Conservation (phyloP, 768 basidiomycete species). For the Pholiota molesta region DNA sequence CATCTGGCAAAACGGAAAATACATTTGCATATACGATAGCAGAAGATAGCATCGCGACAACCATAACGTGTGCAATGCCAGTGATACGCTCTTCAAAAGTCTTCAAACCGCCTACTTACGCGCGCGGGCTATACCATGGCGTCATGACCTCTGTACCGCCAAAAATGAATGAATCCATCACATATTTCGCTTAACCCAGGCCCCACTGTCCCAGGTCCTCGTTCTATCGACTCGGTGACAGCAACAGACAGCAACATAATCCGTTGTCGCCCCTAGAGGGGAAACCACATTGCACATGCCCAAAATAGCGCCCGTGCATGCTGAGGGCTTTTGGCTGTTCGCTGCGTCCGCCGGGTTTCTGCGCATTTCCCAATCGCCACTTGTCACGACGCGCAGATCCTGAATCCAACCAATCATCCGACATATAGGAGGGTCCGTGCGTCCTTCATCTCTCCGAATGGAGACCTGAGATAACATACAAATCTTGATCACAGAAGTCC, state of each 20-base stretch:
- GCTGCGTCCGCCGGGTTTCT: conserved; percentile 19
- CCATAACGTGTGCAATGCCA: neutral
- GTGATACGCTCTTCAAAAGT: too few species aligned
- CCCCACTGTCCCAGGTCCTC: neutral
- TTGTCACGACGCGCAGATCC: conserved; percentile 14
- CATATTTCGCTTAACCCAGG: neutral
- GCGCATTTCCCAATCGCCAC: conserved; percentile 19
- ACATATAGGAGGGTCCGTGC: neutral
- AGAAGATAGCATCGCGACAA: neutral
- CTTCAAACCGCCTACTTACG: too few species aligned
- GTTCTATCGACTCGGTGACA: neutral
- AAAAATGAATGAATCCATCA: neutral
- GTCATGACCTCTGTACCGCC: neutral
- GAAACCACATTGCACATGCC: conserved; percentile 8
- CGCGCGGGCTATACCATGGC: neutral
- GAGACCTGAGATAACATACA: conserved; percentile 4
- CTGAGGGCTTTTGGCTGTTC: conserved; percentile 48
- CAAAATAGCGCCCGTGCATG: conserved; percentile 21
- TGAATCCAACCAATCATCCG: conserved; percentile 22
- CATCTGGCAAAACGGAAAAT: neutral
- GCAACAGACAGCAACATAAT: neutral
- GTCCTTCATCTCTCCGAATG: neutral
- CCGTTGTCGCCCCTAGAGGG: neutral
- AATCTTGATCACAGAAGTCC: neutral
- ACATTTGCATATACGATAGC: neutral